Conservation (phyloP, 169 alveolate genomes). For the Eimeria brunetti region DNA sequence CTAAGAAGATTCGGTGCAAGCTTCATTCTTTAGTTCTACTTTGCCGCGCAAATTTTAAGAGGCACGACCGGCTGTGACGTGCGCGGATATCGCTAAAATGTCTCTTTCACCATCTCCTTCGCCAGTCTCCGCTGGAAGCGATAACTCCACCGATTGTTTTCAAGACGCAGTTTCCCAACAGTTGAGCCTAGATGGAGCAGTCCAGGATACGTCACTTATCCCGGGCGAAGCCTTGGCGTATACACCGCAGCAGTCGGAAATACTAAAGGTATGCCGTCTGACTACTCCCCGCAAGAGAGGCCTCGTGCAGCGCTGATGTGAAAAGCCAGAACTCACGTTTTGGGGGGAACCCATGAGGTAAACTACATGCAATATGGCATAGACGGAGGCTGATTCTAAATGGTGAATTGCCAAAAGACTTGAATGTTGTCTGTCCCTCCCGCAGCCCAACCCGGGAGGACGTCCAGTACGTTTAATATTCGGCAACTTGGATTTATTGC, state of each 20-base stretch:
- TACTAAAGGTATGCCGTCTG: slow-evolving; percentile 28
- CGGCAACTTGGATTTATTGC: slow-evolving; percentile 84
- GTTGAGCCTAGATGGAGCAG: slow-evolving; percentile 22
- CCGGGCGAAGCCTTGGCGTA: slow-evolving; percentile 69
- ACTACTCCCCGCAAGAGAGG: background rate
- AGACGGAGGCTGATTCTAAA: background rate
- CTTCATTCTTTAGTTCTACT: background rate
- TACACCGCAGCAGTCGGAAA: slow-evolving; percentile 39
- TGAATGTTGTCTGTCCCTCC: background rate
- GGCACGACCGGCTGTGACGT: background rate
- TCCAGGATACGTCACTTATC: background rate
- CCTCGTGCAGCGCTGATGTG: background rate
- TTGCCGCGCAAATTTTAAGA: background rate
- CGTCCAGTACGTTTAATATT: slow-evolving; percentile 79
- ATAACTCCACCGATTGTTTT: slow-evolving; percentile 61
- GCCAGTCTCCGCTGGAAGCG: slow-evolving; percentile 56
- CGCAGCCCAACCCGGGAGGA: slow-evolving; percentile 71
- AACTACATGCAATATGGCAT: background rate
- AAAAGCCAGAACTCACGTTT: background rate
- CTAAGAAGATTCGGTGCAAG: background rate
- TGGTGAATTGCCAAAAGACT: background rate
- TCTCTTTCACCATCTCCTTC: slow-evolving; percentile 47
- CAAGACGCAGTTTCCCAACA: slow-evolving; percentile 60
- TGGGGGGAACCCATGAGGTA: background rate
- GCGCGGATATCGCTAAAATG: slow-evolving; percentile 16